These are phyloP conservation scores for Alternaria gaisen DNA, from an alignment of 2,329 filamentous ascomycete species.

Conservation along the genomic window DNA sequence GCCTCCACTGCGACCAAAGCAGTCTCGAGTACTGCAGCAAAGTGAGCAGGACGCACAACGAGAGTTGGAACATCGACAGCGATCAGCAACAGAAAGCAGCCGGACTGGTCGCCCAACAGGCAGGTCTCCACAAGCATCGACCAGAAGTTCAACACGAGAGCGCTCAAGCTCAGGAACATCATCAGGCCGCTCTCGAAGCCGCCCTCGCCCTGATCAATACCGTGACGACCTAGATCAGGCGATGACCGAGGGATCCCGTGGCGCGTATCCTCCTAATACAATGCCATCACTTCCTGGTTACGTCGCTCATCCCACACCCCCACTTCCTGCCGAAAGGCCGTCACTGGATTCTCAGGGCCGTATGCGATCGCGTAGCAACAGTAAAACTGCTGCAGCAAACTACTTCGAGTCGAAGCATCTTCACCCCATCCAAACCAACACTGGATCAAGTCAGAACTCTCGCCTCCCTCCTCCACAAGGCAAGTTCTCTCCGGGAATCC, in stretches of 20 bases:
- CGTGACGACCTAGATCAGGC: constrained; percentile 63
- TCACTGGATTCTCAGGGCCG: constrained; percentile 40
- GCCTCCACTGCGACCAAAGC: constrained; percentile 39
- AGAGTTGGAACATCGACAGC: constrained; percentile 43
- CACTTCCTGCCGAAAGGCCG: constrained; percentile 36
- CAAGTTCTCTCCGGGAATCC: constrained; percentile 43
- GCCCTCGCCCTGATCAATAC: constrained; percentile 55
- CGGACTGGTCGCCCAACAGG: constrained; percentile 39
- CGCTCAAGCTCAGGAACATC: constrained; percentile 65
- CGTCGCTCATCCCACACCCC: constrained; percentile 40
- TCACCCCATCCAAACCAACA: constrained; percentile 47
- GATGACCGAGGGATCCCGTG: constrained; percentile 57
- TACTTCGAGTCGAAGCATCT: constrained; percentile 51
- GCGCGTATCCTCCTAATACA: constrained; percentile 43
- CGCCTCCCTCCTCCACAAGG: constrained; percentile 36
- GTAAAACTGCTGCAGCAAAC: constrained; percentile 42
- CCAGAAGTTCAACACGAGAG: constrained; percentile 55
- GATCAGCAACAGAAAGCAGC: constrained; percentile 48
- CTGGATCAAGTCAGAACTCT: constrained; percentile 29
- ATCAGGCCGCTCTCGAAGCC: constrained; percentile 64
- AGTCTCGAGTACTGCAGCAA: constrained; percentile 43
- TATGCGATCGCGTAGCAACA: constrained; percentile 50
- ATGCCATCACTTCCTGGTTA: constrained; percentile 49
- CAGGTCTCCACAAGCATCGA: constrained; percentile 52
- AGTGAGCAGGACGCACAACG: constrained; percentile 48